Evolutionary conservation across 176 grass and related monocot species (phyloP), one percentile per base, ranked within the genome.

Genomic region (Thinopyrum elongatum): DNA sequence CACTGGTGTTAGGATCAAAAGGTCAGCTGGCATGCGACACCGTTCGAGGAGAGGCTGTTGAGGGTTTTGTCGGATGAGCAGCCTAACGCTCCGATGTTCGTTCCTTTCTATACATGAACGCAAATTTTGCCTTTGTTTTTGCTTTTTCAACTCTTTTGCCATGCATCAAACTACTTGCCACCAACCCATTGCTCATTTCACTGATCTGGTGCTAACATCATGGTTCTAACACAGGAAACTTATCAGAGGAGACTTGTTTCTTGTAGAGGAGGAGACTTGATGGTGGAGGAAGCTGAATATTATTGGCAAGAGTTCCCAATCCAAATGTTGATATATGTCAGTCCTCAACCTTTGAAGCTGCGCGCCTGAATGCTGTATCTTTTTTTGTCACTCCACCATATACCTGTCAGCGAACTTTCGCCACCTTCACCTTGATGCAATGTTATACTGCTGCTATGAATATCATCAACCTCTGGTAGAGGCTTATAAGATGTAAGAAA

Each of bases 41-140:
- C 94, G 1, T 96, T 99, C 10, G 92, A 96, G 83, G 80, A 99
- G 81, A 94, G 97, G 31, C 64, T 99, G 22, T 33, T 87, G 76
- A 96, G 90, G 76, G 92, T 89, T 84, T 80, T 99, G 13, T 90
- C 90, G 39, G 85, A 91, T 44, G 90, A 92, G 51, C 83, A 93
- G 10, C 38, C 81, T 11, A 29, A 51, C 39, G 35, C 58, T 86
- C 34, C 84, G 80, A 93, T 92, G 97, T 98, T 41, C 42, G n/a
- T 53, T 76, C 6, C 33, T 41, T 38, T n/a, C 26, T 34, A 17
- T 17, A 42, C 15, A 58, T 66, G 55, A 21, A 69, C 60, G 19
- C 42, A 62, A 44, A 34, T 8, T 38, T 14, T 12, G 66, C 34
- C 27, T 17, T 39, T 62, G 27, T 72, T 11, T 12, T 46, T 81